phyloP scores from a whole-genome alignment of 129 eudicot species.

The Chrysanthemum seticuspe region DNA sequence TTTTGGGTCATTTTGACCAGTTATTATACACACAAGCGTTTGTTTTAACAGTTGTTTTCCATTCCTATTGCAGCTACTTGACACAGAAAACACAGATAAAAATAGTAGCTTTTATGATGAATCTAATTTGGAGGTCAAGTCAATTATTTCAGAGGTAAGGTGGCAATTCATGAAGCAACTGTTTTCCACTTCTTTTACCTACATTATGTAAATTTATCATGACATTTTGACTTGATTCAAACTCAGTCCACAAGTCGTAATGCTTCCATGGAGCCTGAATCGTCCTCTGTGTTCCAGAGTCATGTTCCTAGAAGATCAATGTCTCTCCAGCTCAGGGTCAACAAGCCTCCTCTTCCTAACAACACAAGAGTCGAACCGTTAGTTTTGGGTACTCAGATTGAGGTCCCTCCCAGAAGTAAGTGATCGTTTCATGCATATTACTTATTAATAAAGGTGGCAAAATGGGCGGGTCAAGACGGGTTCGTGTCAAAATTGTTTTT shows the following conservation, averaged over 20 bases:
- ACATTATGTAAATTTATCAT: neutral
- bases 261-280: slow-evolving; percentile 32
- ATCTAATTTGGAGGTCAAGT: slow-evolving; percentile 55
- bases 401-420: slow-evolving; percentile 52
- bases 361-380: slow-evolving; percentile 30
- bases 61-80: slow-evolving; percentile 54
- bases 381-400: slow-evolving; percentile 24
- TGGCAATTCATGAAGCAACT: neutral
- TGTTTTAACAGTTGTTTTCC: neutral
- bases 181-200: slow-evolving; percentile 4
- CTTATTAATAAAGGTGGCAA: neutral
- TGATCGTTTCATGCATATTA: neutral
- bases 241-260: slow-evolving; percentile 40
- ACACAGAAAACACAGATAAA: slow-evolving; percentile 48
- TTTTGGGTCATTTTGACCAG: neutral
- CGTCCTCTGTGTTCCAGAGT: slow-evolving; percentile 27
- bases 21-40: neutral
- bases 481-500: too few relatives aligned
- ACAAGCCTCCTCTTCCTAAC: slow-evolving; percentile 11
- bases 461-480: neutral
- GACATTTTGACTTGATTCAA: slow-evolving; percentile 16
- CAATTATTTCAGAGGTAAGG: slow-evolving; percentile 51
- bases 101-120: slow-evolving; percentile 53
- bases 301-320: slow-evolving; percentile 35
- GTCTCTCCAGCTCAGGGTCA: slow-evolving; percentile 36